Conservation (phyloP, 2,329 filamentous ascomycete species). For the Fonsecaea monophora region DNA sequence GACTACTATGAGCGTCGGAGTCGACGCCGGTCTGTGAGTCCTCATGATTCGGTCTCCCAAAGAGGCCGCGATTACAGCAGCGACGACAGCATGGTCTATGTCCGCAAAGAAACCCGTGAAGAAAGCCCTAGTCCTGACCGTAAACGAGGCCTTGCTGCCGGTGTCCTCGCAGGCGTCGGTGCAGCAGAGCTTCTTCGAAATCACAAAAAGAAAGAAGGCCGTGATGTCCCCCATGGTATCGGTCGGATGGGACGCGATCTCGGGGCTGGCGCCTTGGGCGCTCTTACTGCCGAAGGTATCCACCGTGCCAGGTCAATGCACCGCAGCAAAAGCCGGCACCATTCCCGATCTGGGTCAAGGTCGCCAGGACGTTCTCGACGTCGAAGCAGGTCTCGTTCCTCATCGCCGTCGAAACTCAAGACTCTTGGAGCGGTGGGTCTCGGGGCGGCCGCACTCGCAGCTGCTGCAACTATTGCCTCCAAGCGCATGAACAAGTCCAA, state of each 20-base stretch:
- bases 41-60: constrained; percentile 61
- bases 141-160: constrained; percentile 66
- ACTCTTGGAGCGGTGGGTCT: constrained; percentile 60
- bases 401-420: constrained; percentile 53
- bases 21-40: constrained; percentile 60
- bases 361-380: constrained; percentile 44
- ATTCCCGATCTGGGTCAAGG: constrained; percentile 47
- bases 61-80: constrained; percentile 60
- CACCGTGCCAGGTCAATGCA: constrained; percentile 58
- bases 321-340: constrained; percentile 54
- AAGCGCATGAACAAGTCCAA: constrained; percentile 60
- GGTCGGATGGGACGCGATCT: constrained; percentile 59
- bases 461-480: constrained; percentile 63
- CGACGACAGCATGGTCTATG: constrained; percentile 68
- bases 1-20: constrained; percentile 68
- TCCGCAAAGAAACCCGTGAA: constrained; percentile 57
- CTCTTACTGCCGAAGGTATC: constrained; percentile 65
- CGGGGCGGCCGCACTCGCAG: constrained; percentile 66
- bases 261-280: constrained; percentile 67
- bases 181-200: constrained; percentile 66
- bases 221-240: constrained; percentile 59
- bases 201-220: constrained; percentile 63
- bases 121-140: constrained; percentile 53
- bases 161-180: constrained; percentile 65
- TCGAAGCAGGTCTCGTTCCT: constrained; percentile 42